Evolutionary conservation across 1,139 yeast genomes (phyloP), one percentile per base, ranked within the genome.

Genomic region (Debaryomycetaceae sp.): DNA sequence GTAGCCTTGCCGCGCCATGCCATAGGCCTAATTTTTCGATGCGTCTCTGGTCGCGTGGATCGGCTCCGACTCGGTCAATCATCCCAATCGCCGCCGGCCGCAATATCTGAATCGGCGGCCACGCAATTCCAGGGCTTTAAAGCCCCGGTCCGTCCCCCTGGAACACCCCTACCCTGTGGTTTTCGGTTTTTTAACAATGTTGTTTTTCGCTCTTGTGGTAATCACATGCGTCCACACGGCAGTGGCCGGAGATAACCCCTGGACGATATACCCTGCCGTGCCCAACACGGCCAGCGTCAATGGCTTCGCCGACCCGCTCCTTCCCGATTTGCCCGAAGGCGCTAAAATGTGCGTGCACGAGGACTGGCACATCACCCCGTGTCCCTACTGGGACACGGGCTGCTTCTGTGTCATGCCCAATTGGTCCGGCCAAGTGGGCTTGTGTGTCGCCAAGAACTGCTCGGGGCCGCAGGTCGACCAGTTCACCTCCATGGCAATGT

Each of bases 311-410:
- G 74, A 68, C 42, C 67, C 66, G 21, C 58, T 68, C 31, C 53
- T 11, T 15, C 5, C 18, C 8, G 26, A 24, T n/a, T 48, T 66
- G 23, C 73, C 73, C 13, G 36, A 43, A 2, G 67, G 73, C 47
- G 73, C 73, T 27, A 43, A 55, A 38, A 41, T 40, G 2, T 66
- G 73, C 51, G 66, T 59, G n/a, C 47, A 44, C 21, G 44, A 45
- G 30, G 47, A 51, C 28, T 53, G 62, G 19, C 49, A 50, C 4
- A 45, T 45, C 26, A 60, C 67, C 4, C 67, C 67, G 21, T 66
- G 73, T 41, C 73, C 73, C 27, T 64, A 65, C 52, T 66, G 73
- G 73, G 73, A 66, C 38, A 61, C 73, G 19, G 73, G 73, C 4
- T 66, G 73, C 43, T 55, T 66, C 40, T 66, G 73, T 48, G 68